These are phyloP conservation scores for Leccinum subgranulosum DNA, from an alignment of 768 basidiomycete genomes.

Conservation along the genomic window DNA sequence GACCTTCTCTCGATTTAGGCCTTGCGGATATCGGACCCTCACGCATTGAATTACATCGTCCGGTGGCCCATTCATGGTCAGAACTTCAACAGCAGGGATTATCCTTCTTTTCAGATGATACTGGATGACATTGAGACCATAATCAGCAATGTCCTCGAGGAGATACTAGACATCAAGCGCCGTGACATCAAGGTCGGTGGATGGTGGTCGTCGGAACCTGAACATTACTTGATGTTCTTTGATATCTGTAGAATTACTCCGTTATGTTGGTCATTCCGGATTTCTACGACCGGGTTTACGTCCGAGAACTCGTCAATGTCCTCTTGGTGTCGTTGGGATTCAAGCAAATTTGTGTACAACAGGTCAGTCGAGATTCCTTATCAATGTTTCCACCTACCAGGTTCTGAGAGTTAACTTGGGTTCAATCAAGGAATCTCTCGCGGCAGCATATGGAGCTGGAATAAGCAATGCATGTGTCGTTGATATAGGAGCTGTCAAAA, in stretches of 20 bases:
- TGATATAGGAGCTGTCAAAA: slow-evolving; percentile 84
- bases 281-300: slow-evolving; percentile 80
- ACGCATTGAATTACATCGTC: slow-evolving; percentile 63
- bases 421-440: slow-evolving; percentile 72
- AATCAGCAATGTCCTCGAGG: slow-evolving; percentile 56
- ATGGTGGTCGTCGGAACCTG: not conserved
- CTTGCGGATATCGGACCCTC: slow-evolving; percentile 66
- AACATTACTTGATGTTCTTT: not conserved
- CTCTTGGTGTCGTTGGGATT: slow-evolving; percentile 82
- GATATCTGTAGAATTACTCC: slow-evolving; percentile 66
- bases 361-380: slow-evolving; percentile 43
- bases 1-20: slow-evolving; percentile 44
- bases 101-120: slow-evolving; percentile 63
- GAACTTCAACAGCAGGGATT: slow-evolving; percentile 80
- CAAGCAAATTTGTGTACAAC: slow-evolving; percentile 89
- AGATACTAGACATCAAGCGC: slow-evolving; percentile 52
- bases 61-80: slow-evolving; percentile 82
- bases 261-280: slow-evolving; percentile 90
- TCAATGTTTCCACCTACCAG: not conserved
- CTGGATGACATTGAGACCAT: slow-evolving; percentile 79
- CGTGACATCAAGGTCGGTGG: slow-evolving; percentile 58
- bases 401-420: not conserved
- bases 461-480: slow-evolving; percentile 95
- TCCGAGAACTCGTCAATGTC: slow-evolving; percentile 72
- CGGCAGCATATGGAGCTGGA: slow-evolving; percentile 93